Conservation (phyloP, 371 early-diverging fungal species). For the Syncephalis plumigaleata region DNA sequence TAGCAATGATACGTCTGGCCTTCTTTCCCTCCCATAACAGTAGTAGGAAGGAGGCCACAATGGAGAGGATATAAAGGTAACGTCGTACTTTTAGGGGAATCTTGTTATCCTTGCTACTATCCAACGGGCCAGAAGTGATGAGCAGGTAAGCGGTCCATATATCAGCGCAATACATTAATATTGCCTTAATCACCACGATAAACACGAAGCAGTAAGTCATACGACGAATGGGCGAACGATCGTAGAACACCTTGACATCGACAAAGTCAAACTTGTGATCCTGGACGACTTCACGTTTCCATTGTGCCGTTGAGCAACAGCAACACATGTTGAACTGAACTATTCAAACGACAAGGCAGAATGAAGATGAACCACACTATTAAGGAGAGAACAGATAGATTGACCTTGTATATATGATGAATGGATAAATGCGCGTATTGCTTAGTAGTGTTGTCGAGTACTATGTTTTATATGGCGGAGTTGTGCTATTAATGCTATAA, state of each 20-base stretch:
- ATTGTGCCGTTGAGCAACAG: conserved; percentile 7
- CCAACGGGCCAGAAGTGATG: conserved; percentile 20
- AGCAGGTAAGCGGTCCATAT: conserved; percentile 43
- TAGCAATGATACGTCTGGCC: conserved; percentile 34
- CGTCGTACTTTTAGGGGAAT: conserved; percentile 22
- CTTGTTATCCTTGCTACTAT: conserved; percentile 12
- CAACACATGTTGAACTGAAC: background rate
- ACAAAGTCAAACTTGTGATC: conserved; percentile 84
- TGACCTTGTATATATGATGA: too few relatives aligned
- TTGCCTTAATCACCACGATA: conserved; percentile 47
- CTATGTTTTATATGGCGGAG: too few relatives aligned
- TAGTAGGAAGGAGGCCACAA: conserved; percentile 45
- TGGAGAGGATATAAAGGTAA: conserved; percentile 52
- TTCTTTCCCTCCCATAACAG: conserved; percentile 53
- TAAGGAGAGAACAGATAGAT: too few relatives aligned
- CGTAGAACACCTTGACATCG: conserved; percentile 59
- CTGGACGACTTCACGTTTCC: conserved; percentile 28
- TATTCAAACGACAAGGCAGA: too few relatives aligned
- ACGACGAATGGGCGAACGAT: conserved; percentile 17
- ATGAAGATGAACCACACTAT: too few relatives aligned
- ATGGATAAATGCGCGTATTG: too few relatives aligned
- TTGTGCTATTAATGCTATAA: too few relatives aligned
- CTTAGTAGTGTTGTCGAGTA: too few relatives aligned
- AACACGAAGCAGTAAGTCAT: conserved; percentile 40
- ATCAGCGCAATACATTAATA: conserved; percentile 53